Evolutionary conservation across 1,284 basidiomycete species (phyloP), one percentile per base, ranked within the genome.

Genomic region (Phylloboletellus chloephorus): DNA sequence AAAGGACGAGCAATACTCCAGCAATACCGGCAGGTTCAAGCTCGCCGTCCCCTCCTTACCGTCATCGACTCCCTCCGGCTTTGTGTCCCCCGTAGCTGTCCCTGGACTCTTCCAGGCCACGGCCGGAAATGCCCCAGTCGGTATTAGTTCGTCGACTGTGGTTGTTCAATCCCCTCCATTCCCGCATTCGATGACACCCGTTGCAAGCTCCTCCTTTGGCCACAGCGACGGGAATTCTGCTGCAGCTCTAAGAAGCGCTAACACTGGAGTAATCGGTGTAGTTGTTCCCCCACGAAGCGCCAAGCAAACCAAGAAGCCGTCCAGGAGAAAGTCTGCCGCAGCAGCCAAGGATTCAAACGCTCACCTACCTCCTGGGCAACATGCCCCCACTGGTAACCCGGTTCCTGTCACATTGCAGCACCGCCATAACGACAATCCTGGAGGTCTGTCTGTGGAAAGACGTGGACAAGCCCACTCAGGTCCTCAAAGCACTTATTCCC

Each of bases 351-450:
- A 38, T 24, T 24, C 37, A 10, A 32, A 17, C 12, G 7, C 17
- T 31, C 52, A 38, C 15, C 44, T 50, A 29, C 13, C 37, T 34
- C 22, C 42, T 8, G 33, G 22, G 7, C 53, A 43, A 30, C 39
- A 23, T 41, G 26, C 44, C n/a, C 12, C 36, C 11, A 33, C n/a
- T 7, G 13, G 29, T 31, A 41, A 15, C 19, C 16, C 17, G 34
- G 41, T 39, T 22, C 28, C 35, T 7, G 16, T 31, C 24, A 9
- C 34, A 15, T 40, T 50, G 16, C 62, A 67, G 43, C 65, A 69
- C 50, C 60, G 64, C 16, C 55, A 55, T 31, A 57, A 68, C 39
- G 63, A 67, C 46, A 63, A 65, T 6, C 12, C 23, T 6, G 32
- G 31, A 15, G 32, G 19, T 13, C 20, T 36, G 5, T 24, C 39